A percentile compares a stretch with the other conserved stretches of the same genome.
These are phyloP conservation scores for Coemansia sp. DNA, from an alignment of 192 early-diverging fungal genomes.

Conservation along the genomic window DNA sequence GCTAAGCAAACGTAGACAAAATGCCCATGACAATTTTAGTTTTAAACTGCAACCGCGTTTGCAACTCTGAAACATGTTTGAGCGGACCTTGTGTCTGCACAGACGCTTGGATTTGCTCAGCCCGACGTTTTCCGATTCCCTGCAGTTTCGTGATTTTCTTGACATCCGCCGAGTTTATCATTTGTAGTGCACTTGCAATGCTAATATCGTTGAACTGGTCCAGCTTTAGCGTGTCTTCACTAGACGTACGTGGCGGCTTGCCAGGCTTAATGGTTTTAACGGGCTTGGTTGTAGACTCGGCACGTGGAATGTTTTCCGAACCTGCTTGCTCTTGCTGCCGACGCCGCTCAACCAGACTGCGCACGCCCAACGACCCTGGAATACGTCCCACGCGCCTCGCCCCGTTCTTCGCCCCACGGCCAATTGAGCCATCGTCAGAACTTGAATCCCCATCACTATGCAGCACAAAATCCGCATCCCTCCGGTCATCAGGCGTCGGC, in stretches of 20 bases:
- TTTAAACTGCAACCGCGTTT: slow-evolving; percentile 39
- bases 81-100: slow-evolving; percentile 49
- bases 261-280: neutral
- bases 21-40: slow-evolving; percentile 51
- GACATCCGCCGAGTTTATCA: slow-evolving; percentile 58
- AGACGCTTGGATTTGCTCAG: slow-evolving; percentile 56
- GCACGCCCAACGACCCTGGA: slow-evolving; percentile 40
- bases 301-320: neutral
- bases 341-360: slow-evolving; percentile 37
- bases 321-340: neutral
- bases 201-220: slow-evolving; percentile 44
- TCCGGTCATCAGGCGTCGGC: slow-evolving; percentile 38
- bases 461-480: slow-evolving; percentile 39
- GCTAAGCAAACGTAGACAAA: slow-evolving; percentile 48
- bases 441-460: slow-evolving; percentile 12
- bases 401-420: neutral
- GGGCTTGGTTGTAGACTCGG: neutral
- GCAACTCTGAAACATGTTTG: slow-evolving; percentile 38
- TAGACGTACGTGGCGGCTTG: neutral
- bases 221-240: slow-evolving; percentile 24
- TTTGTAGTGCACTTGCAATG: slow-evolving; percentile 53
- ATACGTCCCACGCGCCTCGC: slow-evolving; percentile 10
- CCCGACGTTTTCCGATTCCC: slow-evolving; percentile 61
- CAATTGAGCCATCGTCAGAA: slow-evolving; percentile 9
- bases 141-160: slow-evolving; percentile 59